Base-by-base conservation (phyloP, 1,284 basidiomycete species). In the Trametes sp. region DNA sequence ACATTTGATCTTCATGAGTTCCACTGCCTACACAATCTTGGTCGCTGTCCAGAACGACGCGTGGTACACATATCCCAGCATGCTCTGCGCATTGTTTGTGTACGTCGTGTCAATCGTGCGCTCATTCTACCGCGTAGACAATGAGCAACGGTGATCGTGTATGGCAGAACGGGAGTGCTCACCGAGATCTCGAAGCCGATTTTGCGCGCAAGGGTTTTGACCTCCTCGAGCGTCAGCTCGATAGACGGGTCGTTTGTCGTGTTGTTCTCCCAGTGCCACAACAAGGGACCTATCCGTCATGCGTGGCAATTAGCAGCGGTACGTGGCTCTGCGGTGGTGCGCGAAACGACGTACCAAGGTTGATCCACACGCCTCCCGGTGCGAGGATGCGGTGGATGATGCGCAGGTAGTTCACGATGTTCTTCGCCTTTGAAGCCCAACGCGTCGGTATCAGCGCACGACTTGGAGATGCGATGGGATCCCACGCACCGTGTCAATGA, bases 241-340 rank as follows among this genome's bases (percentile, higher is more conserved):
- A 98, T 85, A 10, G 91, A 95, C 7, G 89, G 85, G 60, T 95
- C 94, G 67, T 87, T 87, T 9, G 88, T 87, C 41, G 78, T 84
- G 70, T 92, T 93, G 76, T 96, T 96, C 74, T 98, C 96, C 78
- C 90, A 98, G 75, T 99, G 96, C 96, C 97, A 99, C 29, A 98
- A 79, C 1, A 98, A 79, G 0, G 97, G 98, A 1, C 97, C 95
- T 88, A 69, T 51, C 19, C 23, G 44, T 10, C 23, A 24, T 21
- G 45, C 19, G 8, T 26, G 7, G n/a, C n/a, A 4, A 16, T 52
- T 16, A 35, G 21, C 50, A 21, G 2, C 16, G n/a, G 50, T 8
- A 14, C 1, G 51, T 49, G 31, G 35, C 13, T 2, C 21, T 42
- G 8, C 10, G 44, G 44, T 26, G 45, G 28, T 14, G 9, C 6